Percentiles rank a stretch among this genome's conserved stretches.
Conservation (phyloP, 2,329 filamentous ascomycete species). For the Botrytis paeoniae region DNA sequence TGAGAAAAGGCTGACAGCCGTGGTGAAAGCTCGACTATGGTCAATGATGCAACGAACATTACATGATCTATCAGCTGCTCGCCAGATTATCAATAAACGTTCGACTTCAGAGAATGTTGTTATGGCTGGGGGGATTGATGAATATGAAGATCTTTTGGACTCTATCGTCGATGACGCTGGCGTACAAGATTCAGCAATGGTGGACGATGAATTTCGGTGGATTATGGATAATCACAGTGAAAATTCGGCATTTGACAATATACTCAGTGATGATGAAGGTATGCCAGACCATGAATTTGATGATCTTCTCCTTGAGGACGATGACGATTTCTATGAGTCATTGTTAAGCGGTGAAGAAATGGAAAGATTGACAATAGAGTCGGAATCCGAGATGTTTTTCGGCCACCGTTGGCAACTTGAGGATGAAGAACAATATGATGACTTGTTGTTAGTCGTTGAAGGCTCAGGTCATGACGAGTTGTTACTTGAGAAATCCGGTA, state of each 20-base stretch:
- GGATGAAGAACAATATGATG: conserved; percentile 13
- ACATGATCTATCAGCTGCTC: conserved; percentile 22
- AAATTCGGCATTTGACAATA: conserved; percentile 1
- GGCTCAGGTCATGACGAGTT: background rate
- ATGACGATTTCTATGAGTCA: conserved; percentile 18
- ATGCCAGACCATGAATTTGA: conserved; percentile 15
- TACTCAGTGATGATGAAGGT: conserved; percentile 12
- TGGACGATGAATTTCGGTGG: conserved; percentile 9
- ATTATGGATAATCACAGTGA: conserved; percentile 3
- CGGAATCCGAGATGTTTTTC: conserved; percentile 30
- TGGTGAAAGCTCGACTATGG: conserved; percentile 30
- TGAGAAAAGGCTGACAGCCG: conserved; percentile 19
- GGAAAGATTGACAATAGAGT: conserved; percentile 26
- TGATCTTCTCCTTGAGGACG: conserved; percentile 21
- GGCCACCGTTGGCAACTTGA: conserved; percentile 13
- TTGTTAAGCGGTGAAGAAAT: conserved; percentile 22
- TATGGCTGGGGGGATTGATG: background rate
- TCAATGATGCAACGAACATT: conserved; percentile 32
- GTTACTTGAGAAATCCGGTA: background rate
- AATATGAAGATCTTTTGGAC: conserved; percentile 11
- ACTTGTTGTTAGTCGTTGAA: conserved; percentile 13
- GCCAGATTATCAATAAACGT: conserved; percentile 14
- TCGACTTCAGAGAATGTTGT: background rate
- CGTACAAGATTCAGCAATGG: background rate
- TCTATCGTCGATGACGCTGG: background rate